Evolutionary conservation across 2,329 filamentous ascomycete species (phyloP).

Genomic region (Epichloe sylvatica): DNA sequence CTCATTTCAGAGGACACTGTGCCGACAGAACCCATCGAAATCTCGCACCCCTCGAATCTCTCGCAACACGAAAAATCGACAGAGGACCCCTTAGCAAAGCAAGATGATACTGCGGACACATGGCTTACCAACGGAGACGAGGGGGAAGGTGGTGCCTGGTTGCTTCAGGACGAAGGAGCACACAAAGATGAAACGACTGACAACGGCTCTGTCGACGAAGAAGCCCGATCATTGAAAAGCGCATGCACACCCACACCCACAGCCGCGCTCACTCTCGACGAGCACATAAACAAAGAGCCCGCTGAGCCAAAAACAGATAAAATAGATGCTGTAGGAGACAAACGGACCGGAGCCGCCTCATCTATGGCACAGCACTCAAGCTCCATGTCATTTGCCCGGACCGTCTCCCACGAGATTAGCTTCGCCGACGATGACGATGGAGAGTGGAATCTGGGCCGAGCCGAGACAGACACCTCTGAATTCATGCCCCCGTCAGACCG

Average conservation of each 20-base stretch:
- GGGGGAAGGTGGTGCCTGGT: constrained; percentile 13
- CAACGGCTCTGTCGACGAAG: neutral
- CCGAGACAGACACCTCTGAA: constrained; percentile 43
- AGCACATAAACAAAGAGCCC: neutral
- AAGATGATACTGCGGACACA: neutral
- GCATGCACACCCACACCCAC: neutral
- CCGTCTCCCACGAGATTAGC: constrained; percentile 47
- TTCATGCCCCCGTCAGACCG: constrained; percentile 45
- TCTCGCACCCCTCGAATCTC: neutral
- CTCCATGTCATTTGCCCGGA: constrained; percentile 49
- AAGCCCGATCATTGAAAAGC: neutral
- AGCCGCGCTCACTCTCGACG: neutral
- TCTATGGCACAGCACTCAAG: constrained; percentile 39
- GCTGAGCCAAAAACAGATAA: neutral
- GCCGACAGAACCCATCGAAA: neutral
- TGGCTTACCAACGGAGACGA: constrained; percentile 8
- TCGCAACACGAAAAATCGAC: neutral
- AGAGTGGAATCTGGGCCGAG: constrained; percentile 41
- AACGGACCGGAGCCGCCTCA: constrained; percentile 5
- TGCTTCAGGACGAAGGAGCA: constrained; percentile 12
- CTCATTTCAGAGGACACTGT: constrained; percentile 10
- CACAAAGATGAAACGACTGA: neutral
- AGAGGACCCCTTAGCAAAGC: neutral
- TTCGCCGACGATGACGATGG: constrained; percentile 45
- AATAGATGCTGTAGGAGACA: neutral